Conservation (phyloP, 345 rosid genomes). For the Barbarea vulgaris region DNA sequence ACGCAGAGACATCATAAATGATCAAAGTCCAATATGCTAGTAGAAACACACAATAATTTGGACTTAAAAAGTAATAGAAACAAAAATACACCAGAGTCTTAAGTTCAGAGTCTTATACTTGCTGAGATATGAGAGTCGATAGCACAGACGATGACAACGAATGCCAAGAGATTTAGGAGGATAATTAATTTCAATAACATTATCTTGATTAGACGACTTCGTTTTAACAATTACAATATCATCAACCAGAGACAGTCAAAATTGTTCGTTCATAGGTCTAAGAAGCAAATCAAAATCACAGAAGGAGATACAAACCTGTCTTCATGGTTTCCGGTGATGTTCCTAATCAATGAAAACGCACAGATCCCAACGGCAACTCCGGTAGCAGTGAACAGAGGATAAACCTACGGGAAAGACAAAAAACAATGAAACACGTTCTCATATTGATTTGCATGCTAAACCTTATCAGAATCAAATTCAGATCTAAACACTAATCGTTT, state of each 20-base stretch:
- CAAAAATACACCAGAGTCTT: conserved; percentile 80
- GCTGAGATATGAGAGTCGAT: too few species aligned
- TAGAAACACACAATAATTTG: neutral
- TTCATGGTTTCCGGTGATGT: conserved; percentile 92
- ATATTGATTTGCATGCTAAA: neutral
- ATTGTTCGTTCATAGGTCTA: neutral
- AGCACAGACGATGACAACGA: too few species aligned
- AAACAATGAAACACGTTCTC: neutral
- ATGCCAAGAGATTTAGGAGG: too few species aligned
- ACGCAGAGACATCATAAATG: conserved; percentile 25
- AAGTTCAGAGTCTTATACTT: too few species aligned
- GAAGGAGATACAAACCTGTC: conserved; percentile 62
- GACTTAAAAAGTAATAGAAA: neutral
- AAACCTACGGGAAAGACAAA: conserved; percentile 50
- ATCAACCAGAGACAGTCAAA: neutral
- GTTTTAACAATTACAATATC: neutral
- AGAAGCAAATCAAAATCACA: neutral
- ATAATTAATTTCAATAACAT: too few species aligned
- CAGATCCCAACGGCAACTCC: conserved; percentile 94
- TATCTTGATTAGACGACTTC: conserved; percentile 12
- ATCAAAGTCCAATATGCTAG: conserved; percentile 5
- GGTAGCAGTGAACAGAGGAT: conserved; percentile 88
- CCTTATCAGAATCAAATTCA: conserved; percentile 21
- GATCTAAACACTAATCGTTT: conserved; percentile 20
- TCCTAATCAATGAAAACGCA: conserved; percentile 70